Percentiles rank a stretch among this genome's conserved stretches.
These are phyloP conservation scores for Botrytis galanthina DNA, from an alignment of 2,329 filamentous ascomycete species.

Conservation along the genomic window DNA sequence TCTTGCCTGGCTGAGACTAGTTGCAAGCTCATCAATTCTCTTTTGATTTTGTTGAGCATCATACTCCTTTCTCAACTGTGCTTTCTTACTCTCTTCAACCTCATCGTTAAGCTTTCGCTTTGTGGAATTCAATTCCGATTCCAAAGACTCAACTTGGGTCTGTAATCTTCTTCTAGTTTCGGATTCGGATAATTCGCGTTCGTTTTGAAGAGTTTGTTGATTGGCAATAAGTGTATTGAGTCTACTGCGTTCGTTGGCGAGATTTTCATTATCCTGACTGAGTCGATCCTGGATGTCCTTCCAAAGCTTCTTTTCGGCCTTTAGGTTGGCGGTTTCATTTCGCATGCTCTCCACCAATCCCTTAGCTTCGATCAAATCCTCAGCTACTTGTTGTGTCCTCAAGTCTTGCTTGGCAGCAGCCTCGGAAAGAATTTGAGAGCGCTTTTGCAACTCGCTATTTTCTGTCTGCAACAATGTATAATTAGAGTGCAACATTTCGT, in stretches of 20 bases:
- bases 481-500: conserved; percentile 86
- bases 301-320: conserved; percentile 92
- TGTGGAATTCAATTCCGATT: conserved; percentile 71
- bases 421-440: conserved; percentile 73
- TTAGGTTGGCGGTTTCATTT: conserved; percentile 87
- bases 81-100: conserved; percentile 78
- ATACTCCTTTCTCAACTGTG: conserved; percentile 81
- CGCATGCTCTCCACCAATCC: conserved; percentile 81
- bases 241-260: conserved; percentile 80
- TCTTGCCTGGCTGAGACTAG: conserved; percentile 73
- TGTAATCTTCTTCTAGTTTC: conserved; percentile 81
- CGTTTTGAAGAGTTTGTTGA: conserved; percentile 86
- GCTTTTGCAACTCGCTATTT: conserved; percentile 82
- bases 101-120: conserved; percentile 85
- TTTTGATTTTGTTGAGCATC: conserved; percentile 86
- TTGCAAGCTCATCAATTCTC: conserved; percentile 86
- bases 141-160: conserved; percentile 71
- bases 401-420: conserved; percentile 86
- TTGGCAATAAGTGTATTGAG: conserved; percentile 80
- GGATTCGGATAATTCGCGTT: conserved; percentile 80
- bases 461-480: conserved; percentile 80
- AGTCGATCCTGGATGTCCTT: conserved; percentile 89
- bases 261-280: conserved; percentile 79
- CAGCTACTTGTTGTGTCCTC: conserved; percentile 84
- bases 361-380: conserved; percentile 85